Percentiles rank a stretch among this genome's conserved stretches.
Conservation (phyloP, 2,329 filamentous ascomycete genomes). For the Trichoderma atroviride region DNA sequence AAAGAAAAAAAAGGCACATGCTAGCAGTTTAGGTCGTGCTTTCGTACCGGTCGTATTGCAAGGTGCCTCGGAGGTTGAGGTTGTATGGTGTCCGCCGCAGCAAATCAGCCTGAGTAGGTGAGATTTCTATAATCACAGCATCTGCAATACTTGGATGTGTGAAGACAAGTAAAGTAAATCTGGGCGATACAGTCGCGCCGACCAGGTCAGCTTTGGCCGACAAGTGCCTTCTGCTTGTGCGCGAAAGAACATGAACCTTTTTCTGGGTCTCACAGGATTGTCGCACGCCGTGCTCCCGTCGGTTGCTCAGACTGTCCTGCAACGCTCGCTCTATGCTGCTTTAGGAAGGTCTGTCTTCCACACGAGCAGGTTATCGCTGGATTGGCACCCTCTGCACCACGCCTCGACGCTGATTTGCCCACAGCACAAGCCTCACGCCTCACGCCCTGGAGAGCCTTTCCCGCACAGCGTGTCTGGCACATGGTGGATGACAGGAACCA, state of each 20-base stretch:
- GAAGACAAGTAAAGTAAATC: not conserved
- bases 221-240: not conserved
- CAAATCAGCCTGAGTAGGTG: not conserved
- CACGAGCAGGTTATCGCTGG: conserved; percentile 17
- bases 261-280: not conserved
- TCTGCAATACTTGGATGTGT: not conserved
- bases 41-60: not conserved
- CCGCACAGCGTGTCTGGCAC: conserved; percentile 10
- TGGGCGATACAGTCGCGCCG: not conserved
- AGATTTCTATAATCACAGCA: not conserved
- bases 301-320: conserved; percentile 10
- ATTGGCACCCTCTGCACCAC: conserved; percentile 21
- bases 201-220: not conserved
- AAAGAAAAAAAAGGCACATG: conserved; percentile 7
- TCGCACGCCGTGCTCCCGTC: conserved; percentile 15
- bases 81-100: not conserved
- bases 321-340: conserved; percentile 2
- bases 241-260: not conserved
- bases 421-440: not conserved
- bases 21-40: not conserved
- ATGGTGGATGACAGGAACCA: conserved; percentile 27
- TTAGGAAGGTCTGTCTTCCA: conserved; percentile 25
- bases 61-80: not conserved
- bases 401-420: not conserved
- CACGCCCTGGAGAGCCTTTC: not conserved